phyloP scores from a whole-genome alignment of 331 rosid genomes.

The Erythrophleum ivorense region DNA sequence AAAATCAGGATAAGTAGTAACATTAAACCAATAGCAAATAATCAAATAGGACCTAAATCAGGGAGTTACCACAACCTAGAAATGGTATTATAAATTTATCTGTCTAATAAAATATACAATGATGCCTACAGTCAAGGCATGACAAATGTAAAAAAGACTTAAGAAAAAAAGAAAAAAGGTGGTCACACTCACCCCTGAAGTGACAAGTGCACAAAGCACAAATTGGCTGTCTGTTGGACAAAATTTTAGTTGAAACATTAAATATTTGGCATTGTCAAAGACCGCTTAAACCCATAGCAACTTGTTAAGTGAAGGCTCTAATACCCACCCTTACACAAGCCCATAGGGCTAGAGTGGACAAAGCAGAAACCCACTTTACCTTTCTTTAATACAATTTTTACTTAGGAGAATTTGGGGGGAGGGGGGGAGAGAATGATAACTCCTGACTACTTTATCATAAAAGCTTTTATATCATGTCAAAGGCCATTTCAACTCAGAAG shows the following conservation, averaged over 20 bases:
- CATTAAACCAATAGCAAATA: constrained; percentile 21
- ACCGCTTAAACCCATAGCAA: background rate
- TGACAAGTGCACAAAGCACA: constrained; percentile 1
- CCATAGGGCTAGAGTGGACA: background rate
- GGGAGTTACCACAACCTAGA: constrained; percentile 24
- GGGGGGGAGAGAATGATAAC: background rate
- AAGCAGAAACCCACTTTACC: background rate
- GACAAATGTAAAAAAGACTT: constrained; percentile 3
- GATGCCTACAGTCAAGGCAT: constrained; percentile 1
- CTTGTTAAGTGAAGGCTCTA: background rate
- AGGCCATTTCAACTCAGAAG: background rate
- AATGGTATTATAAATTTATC: constrained; percentile 23
- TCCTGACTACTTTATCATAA: background rate
- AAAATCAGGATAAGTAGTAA: constrained; percentile 24
- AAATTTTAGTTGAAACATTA: background rate
- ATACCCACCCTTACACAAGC: background rate
- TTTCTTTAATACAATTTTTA: background rate
- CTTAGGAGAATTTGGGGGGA: background rate
- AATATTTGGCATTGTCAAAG: constrained; percentile 9
- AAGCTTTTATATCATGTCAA: background rate
- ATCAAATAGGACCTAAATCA: background rate
- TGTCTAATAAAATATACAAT: constrained; percentile 5
- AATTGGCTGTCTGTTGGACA: constrained; percentile 3
- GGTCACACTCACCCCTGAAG: background rate
- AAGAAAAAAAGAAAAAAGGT: background rate